These are phyloP conservation scores for Penicillium angulare DNA, from an alignment of 495 filamentous ascomycete genomes.

Conservation along the genomic window DNA sequence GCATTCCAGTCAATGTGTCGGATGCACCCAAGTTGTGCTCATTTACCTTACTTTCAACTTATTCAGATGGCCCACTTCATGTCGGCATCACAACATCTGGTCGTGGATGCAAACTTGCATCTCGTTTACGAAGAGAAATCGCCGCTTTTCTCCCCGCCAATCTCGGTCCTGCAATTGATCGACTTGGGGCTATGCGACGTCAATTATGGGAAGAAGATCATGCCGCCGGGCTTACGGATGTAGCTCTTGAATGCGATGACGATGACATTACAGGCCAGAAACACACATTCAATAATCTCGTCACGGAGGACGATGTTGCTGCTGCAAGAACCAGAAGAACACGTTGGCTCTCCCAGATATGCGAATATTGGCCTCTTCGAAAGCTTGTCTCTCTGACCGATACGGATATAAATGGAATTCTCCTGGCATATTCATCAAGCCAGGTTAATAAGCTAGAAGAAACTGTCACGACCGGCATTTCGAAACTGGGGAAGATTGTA, in stretches of 20 bases:
- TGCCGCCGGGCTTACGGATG: conserved; percentile 46
- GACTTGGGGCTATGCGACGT: conserved; percentile 73
- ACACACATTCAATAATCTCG: conserved; percentile 80
- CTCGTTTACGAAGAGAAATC: conserved; percentile 86
- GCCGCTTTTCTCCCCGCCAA: conserved; percentile 71
- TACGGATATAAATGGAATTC: conserved; percentile 69
- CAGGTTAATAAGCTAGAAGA: conserved; percentile 7
- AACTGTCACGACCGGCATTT: conserved; percentile 17
- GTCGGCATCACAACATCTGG: conserved; percentile 96
- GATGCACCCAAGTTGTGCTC: conserved; percentile 87
- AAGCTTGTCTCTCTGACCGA: conserved; percentile 77
- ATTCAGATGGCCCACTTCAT: conserved; percentile 88
- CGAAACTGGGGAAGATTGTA: conserved; percentile 64
- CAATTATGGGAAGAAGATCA: conserved; percentile 80
- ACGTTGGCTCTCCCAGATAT: conserved; percentile 93
- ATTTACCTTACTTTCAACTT: conserved; percentile 84
- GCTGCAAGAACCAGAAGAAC: conserved; percentile 78
- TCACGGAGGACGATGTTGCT: conserved; percentile 68
- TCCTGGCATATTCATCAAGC: conserved; percentile 60
- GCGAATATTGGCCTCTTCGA: conserved; percentile 95
- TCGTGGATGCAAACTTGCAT: conserved; percentile 89
- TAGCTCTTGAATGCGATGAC: conserved; percentile 57
- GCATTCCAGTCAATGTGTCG: conserved; percentile 90
- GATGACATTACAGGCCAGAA: conserved; percentile 83
- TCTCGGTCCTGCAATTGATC: conserved; percentile 79